phyloP scores from a whole-genome alignment of 2,329 filamentous ascomycete genomes.

The Penicillium sp. region DNA sequence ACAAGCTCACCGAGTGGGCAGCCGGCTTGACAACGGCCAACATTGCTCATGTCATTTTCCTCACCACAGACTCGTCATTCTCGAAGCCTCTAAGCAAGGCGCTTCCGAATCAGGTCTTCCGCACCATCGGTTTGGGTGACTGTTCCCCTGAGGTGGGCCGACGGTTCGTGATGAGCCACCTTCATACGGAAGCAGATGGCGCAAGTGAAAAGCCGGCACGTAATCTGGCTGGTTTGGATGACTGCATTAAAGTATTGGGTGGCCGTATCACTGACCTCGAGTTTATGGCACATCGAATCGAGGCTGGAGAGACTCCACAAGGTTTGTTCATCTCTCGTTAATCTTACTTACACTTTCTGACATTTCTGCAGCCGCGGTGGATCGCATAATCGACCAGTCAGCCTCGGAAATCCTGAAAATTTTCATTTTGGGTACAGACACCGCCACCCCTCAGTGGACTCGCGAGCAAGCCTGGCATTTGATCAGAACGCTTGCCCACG shows the following conservation, averaged over 20 bases:
- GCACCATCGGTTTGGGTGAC: constrained; percentile 82
- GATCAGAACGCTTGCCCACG: constrained; percentile 74
- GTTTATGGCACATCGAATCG: constrained; percentile 86
- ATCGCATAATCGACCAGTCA: constrained; percentile 86
- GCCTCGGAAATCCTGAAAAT: constrained; percentile 91
- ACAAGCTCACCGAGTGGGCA: constrained; percentile 87
- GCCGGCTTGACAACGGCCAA: constrained; percentile 83
- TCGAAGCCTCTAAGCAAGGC: constrained; percentile 85
- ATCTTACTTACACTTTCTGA: constrained; percentile 22
- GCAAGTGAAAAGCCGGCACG: constrained; percentile 41
- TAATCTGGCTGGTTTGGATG: constrained; percentile 74
- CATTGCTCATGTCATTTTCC: constrained; percentile 89
- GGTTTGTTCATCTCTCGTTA: constrained; percentile 39
- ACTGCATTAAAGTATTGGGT: constrained; percentile 78
- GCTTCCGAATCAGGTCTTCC: constrained; percentile 87
- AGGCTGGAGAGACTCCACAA: constrained; percentile 79
- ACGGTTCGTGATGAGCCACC: constrained; percentile 82
- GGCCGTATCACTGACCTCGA: constrained; percentile 95
- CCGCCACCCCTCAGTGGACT: constrained; percentile 69
- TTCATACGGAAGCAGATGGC: constrained; percentile 55
- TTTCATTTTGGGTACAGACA: constrained; percentile 71
- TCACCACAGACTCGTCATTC: constrained; percentile 87
- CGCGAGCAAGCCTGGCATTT: constrained; percentile 88
- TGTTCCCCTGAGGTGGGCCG: constrained; percentile 84
- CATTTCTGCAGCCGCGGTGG: constrained; percentile 64